Conservation (phyloP, 2,329 filamentous ascomycete genomes). For the Fonsecaea pedrosoi region DNA sequence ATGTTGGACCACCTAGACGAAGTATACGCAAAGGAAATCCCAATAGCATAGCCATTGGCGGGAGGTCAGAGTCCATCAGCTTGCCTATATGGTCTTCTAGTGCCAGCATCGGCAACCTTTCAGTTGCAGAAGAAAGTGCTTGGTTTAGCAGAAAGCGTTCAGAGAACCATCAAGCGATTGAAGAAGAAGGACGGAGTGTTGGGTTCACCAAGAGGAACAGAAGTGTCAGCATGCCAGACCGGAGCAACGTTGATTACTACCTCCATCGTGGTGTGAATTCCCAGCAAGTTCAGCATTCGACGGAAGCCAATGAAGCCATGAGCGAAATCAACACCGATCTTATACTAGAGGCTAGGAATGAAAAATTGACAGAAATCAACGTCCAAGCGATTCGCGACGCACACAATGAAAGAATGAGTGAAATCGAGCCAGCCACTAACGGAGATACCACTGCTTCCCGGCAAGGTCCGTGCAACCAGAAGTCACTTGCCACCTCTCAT, state of each 20-base stretch:
- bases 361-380: constrained; percentile 32
- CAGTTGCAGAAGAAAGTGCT: constrained; percentile 24
- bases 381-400: constrained; percentile 20
- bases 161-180: constrained; percentile 15
- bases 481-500: constrained; percentile 1
- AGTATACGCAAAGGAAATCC: constrained; percentile 23
- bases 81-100: constrained; percentile 24
- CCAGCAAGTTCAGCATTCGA: constrained; percentile 11
- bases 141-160: constrained; percentile 30
- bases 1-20: background rate
- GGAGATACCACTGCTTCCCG: background rate
- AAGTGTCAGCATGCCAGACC: constrained; percentile 32
- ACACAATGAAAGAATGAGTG: constrained; percentile 31
- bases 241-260: background rate
- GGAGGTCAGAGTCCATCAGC: constrained; percentile 35
- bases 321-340: constrained; percentile 31
- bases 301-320: constrained; percentile 29
- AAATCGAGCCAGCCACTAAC: constrained; percentile 16
- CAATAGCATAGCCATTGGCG: constrained; percentile 39
- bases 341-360: constrained; percentile 24
- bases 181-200: background rate
- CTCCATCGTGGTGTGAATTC: background rate
- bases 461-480: constrained; percentile 1
- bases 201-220: constrained; percentile 16
- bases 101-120: constrained; percentile 17